phyloP scores from a whole-genome alignment of 192 early-diverging fungal genomes.

The Chytriomyces confervae region DNA sequence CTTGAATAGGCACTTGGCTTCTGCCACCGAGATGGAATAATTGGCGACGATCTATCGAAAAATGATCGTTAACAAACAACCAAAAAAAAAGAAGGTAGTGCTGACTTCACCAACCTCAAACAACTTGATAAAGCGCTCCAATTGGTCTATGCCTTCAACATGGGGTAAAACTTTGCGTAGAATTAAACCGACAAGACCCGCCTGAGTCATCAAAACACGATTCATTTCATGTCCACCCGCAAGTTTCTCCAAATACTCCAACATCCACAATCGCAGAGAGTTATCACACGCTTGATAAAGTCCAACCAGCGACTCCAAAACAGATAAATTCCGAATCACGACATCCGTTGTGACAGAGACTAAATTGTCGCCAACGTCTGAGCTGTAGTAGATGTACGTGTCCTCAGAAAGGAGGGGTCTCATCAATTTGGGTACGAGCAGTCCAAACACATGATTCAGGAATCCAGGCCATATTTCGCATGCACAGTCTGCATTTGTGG shows the following conservation, averaged over 20 bases:
- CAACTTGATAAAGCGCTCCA: constrained; percentile 37
- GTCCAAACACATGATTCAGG: constrained; percentile 36
- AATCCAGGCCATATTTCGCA: constrained; percentile 34
- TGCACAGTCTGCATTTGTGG: background rate
- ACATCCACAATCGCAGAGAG: constrained; percentile 10
- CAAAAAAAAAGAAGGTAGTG: background rate
- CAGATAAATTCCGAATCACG: constrained; percentile 46
- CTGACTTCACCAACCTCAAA: constrained; percentile 30
- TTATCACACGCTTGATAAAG: constrained; percentile 32
- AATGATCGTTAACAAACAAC: background rate
- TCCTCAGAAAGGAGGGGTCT: background rate
- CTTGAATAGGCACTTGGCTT: constrained; percentile 41
- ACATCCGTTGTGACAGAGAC: background rate
- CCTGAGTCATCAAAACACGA: constrained; percentile 40
- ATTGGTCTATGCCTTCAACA: constrained; percentile 12
- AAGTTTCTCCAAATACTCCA: constrained; percentile 37
- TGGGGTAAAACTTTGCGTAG: constrained; percentile 38
- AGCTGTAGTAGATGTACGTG: background rate
- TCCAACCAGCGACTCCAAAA: constrained; percentile 33
- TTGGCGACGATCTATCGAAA: constrained; percentile 35
- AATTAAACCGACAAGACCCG: constrained; percentile 30
- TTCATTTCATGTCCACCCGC: constrained; percentile 47
- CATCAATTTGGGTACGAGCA: constrained; percentile 30
- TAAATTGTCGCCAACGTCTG: background rate
- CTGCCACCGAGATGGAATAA: constrained; percentile 50